Conservation (phyloP, 1,139 yeast species). For the Meyerozyma sp. region DNA sequence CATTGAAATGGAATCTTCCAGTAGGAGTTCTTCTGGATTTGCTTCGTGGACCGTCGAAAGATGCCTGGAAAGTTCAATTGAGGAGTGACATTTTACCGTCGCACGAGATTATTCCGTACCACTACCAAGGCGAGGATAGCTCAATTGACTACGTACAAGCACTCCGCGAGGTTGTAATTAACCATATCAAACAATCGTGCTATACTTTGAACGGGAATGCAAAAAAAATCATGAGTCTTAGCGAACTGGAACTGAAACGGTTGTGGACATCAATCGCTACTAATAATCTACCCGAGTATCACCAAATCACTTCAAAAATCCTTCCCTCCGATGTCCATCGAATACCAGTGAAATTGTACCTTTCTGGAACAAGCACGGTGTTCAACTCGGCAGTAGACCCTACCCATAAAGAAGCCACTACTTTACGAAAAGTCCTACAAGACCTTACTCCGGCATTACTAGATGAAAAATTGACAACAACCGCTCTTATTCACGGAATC, state of each 20-base stretch:
- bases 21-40: slow-evolving; percentile 66
- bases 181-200: slow-evolving; percentile 76
- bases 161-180: slow-evolving; percentile 56
- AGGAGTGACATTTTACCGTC: slow-evolving; percentile 43
- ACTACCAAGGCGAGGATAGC: slow-evolving; percentile 8
- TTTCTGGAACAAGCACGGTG: slow-evolving; percentile 40
- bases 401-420: slow-evolving; percentile 10
- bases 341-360: slow-evolving; percentile 58
- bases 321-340: slow-evolving; percentile 31
- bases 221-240: slow-evolving; percentile 68
- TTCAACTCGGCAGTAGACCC: slow-evolving; percentile 47
- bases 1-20: slow-evolving; percentile 77
- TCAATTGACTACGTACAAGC: slow-evolving; percentile 19
- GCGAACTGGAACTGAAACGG: slow-evolving; percentile 51
- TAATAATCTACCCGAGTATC: slow-evolving; percentile 25
- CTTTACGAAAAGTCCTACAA: slow-evolving; percentile 39
- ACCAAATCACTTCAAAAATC: slow-evolving; percentile 22
- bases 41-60: slow-evolving; percentile 10
- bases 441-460: slow-evolving; percentile 41
- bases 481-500: slow-evolving; percentile 62
- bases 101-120: slow-evolving; percentile 47
- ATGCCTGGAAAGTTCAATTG: slow-evolving; percentile 47
- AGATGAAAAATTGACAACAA: slow-evolving; percentile 1
- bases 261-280: slow-evolving; percentile 51
- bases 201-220: slow-evolving; percentile 69